Evolutionary conservation across 371 early-diverging fungal genomes (phyloP).

Genomic region (Hamiltosporidium tvaerminnensis): DNA sequence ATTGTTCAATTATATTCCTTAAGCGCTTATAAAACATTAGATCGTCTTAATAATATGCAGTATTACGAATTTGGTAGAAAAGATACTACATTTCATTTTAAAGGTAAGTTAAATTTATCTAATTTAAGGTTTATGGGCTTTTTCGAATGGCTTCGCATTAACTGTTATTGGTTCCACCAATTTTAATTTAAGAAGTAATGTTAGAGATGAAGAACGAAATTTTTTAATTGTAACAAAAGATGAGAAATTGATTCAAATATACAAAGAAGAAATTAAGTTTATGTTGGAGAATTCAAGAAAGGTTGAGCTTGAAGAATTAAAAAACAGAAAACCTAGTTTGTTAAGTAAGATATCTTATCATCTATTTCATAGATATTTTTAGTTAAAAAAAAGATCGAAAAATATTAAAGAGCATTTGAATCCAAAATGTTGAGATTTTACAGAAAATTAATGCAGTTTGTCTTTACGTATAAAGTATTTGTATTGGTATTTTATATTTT

Average conservation of each 20-base stretch:
- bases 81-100: constrained; percentile 26
- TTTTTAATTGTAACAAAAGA: constrained; percentile 20
- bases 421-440: too few relatives aligned
- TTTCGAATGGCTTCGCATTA: constrained; percentile 16
- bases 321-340: neutral
- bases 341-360: neutral
- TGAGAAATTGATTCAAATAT: neutral
- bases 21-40: neutral
- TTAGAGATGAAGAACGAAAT: constrained; percentile 33
- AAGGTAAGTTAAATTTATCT: too few relatives aligned
- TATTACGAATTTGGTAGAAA: constrained; percentile 13
- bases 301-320: neutral
- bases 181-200: constrained; percentile 33
- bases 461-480: too few relatives aligned
- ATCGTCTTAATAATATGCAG: neutral
- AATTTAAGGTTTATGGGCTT: constrained; percentile 37
- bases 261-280: neutral
- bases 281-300: neutral
- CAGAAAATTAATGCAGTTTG: too few relatives aligned
- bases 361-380: too few relatives aligned
- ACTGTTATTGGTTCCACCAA: constrained; percentile 37
- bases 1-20: neutral
- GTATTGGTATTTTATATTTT: too few relatives aligned
- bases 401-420: too few relatives aligned
- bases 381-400: too few relatives aligned